Base-by-base conservation (phyloP, 495 filamentous ascomycete species). In the Apiosordaria backusii region DNA sequence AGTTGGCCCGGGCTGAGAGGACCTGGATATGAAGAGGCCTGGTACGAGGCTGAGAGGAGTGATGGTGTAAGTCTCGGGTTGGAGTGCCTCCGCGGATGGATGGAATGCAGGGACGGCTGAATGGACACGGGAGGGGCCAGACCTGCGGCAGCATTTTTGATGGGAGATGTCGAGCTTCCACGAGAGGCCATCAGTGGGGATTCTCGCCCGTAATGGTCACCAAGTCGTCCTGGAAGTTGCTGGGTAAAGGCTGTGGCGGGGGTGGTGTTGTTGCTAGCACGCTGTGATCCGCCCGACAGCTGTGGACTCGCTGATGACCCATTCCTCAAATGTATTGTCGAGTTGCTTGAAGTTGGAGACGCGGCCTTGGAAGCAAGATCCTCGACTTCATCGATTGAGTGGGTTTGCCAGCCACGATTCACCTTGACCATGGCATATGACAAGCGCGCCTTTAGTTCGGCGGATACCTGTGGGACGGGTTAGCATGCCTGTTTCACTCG, bases 351-450 rank as follows among this genome's bases (percentile, higher is more conserved):
- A n/a, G 81, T 78, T 2, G 87, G 85, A 5, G 86, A 86, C 29
- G 75, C 80, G 50, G 80, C 83, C 63, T 88, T 86, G 3, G 88
- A 87, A 22, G 89, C 82, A 24, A 89, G 78, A 16, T 85, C 80
- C 71, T 93, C 88, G n/a, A 90, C 80, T 66, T 93, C 87, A 57
- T 87, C 85, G 62, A 90, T 82, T 26, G 82, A 84, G 66, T 85
- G 86, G 15, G 85, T 83, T 78, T 94, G 88, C 84, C 91, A 92
- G 60, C 90, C 91, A 74, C 95, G 87, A 77, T 94, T 89, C 50
- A 97, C 88, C 75, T 96, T 96, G 70, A 93, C 85, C 80, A 94
- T 91, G 45, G 92, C 92, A 75, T 97, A 96, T 5, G 91, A 90
- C 15, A 97, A 81, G 61, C 92, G 89, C 6, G 91, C 85, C 67